phyloP scores from a whole-genome alignment of 139 green algal genomes.

The Chloropicon primus region DNA sequence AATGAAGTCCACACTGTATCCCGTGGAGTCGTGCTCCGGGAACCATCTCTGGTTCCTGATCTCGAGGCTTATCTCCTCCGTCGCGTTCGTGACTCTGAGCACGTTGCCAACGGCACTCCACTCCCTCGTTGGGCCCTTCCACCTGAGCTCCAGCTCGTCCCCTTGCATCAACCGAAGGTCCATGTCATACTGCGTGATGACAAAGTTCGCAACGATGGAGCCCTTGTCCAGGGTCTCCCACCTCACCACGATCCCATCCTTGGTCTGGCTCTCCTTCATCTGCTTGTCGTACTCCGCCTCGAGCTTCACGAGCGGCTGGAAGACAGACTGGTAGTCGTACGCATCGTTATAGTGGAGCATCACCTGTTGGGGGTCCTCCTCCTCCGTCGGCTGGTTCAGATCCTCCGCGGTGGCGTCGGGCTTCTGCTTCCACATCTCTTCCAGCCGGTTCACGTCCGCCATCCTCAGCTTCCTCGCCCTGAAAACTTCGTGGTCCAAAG shows the following conservation, averaged over 20 bases:
- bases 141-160: constrained; percentile 73
- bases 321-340: constrained; percentile 74
- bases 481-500: constrained; percentile 30
- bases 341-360: constrained; percentile 84
- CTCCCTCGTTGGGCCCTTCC: constrained; percentile 21
- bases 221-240: constrained; percentile 92
- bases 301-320: constrained; percentile 71
- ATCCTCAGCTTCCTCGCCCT: constrained; percentile 23
- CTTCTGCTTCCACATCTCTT: constrained; percentile 82
- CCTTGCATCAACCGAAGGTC: constrained; percentile 37
- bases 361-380: constrained; percentile 64
- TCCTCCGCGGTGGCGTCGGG: constrained; percentile 62
- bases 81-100: background rate
- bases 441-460: constrained; percentile 40
- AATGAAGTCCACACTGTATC: constrained; percentile 81
- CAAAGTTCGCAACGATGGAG: constrained; percentile 62
- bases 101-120: background rate
- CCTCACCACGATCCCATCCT: constrained; percentile 70
- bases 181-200: constrained; percentile 22
- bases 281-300: constrained; percentile 89
- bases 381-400: constrained; percentile 40
- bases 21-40: constrained; percentile 51
- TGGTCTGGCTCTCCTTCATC: constrained; percentile 51
- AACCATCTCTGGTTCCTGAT: constrained; percentile 34
- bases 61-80: constrained; percentile 75